phyloP scores from a whole-genome alignment of 768 basidiomycete genomes.

The Collybia sp. region DNA sequence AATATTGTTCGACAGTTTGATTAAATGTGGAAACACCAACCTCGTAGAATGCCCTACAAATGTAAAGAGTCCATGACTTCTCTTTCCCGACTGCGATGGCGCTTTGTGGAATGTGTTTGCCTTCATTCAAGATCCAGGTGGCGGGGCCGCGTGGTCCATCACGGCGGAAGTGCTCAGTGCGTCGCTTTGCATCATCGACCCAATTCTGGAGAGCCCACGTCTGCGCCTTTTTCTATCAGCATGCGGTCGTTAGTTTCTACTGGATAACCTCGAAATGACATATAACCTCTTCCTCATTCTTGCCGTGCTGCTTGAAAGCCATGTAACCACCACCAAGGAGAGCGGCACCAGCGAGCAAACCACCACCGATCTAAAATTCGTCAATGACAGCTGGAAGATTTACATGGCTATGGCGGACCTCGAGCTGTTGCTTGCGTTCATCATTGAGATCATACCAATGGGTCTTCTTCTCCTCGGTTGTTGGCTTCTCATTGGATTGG shows the following conservation, averaged over 20 bases:
- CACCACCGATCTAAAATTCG: slow-evolving; percentile 54
- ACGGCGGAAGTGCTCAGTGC: slow-evolving; percentile 42
- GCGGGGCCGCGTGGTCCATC: slow-evolving; percentile 41
- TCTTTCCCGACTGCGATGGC: slow-evolving; percentile 59
- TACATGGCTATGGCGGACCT: slow-evolving; percentile 29
- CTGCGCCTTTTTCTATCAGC: slow-evolving; percentile 41
- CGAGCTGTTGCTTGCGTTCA: slow-evolving; percentile 52
- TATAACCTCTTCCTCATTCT: slow-evolving; percentile 52
- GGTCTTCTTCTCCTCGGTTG: slow-evolving; percentile 44
- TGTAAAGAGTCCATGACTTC: slow-evolving; percentile 46
- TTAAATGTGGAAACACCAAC: slow-evolving; percentile 26
- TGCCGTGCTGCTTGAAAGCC: slow-evolving; percentile 52
- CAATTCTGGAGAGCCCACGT: slow-evolving; percentile 49
- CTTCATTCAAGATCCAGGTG: slow-evolving; percentile 60
- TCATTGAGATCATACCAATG: slow-evolving; percentile 55
- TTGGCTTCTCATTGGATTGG: slow-evolving; percentile 1
- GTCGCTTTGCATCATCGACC: slow-evolving; percentile 51
- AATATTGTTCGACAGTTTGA: background rate
- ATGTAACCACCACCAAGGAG: slow-evolving; percentile 43
- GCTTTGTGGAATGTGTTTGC: slow-evolving; percentile 51
- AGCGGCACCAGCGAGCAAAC: slow-evolving; percentile 50
- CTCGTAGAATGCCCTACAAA: slow-evolving; percentile 55
- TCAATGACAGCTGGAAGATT: slow-evolving; percentile 3
- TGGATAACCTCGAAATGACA: background rate
- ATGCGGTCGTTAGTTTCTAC: background rate